Percentiles rank a stretch among this genome's conserved stretches.
Evolutionary conservation across 1,284 basidiomycete species (phyloP).

Genomic region (Schizopora paradoxa): DNA sequence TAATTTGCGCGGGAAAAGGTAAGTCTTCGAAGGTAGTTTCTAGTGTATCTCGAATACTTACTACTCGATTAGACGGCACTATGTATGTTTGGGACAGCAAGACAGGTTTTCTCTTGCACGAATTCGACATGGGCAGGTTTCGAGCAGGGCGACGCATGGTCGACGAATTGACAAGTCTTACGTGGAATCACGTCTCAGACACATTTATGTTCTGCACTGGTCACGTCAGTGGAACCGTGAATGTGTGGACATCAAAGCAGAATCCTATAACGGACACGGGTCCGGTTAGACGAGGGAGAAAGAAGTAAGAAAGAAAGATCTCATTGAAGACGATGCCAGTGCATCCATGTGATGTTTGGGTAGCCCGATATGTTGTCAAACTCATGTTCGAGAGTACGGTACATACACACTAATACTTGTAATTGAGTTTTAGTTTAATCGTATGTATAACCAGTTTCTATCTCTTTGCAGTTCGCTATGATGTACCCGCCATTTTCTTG

Average conservation of each 20-base stretch:
- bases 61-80: constrained; percentile 50
- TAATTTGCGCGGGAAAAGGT: constrained; percentile 75
- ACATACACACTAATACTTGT: too few relatives aligned
- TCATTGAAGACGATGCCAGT: too few relatives aligned
- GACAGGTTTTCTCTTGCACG: constrained; percentile 60
- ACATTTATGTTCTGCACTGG: constrained; percentile 78
- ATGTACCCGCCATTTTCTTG: constrained; percentile 64
- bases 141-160: constrained; percentile 46
- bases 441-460: too few relatives aligned
- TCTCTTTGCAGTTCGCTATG: constrained; percentile 28
- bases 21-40: constrained; percentile 9
- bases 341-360: too few relatives aligned
- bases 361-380: too few relatives aligned
- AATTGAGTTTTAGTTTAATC: too few relatives aligned
- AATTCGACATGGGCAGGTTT: constrained; percentile 52
- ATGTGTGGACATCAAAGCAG: too few relatives aligned
- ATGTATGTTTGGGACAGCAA: constrained; percentile 83
- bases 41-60: neutral
- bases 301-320: too few relatives aligned
- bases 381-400: too few relatives aligned
- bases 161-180: constrained; percentile 71
- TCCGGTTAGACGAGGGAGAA: too few relatives aligned
- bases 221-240: too few relatives aligned
- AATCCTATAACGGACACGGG: too few relatives aligned
- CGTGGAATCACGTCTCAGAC: constrained; percentile 66